Base-by-base conservation (phyloP, 208 protist genomes). In the Polymyxa betae region DNA sequence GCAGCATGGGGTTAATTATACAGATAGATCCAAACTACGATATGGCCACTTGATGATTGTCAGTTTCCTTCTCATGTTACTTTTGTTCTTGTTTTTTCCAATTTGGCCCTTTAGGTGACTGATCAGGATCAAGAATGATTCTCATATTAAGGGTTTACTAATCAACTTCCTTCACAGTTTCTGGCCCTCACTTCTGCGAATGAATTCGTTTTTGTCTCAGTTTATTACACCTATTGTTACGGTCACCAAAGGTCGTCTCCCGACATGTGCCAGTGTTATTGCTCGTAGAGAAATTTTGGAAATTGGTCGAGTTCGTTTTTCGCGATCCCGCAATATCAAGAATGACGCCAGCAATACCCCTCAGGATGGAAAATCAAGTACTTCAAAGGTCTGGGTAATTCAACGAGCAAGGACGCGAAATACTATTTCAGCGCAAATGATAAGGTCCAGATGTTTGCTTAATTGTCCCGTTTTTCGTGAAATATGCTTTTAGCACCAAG, bases 31-130 rank as follows among this genome's bases (percentile, higher is more conserved):
- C 41, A 92, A 93, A 38, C 94, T 99, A 45, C 96, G 99, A 88
- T 99, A 99, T 95, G 99, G 99, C 1, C 96, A 97, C 88, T 92
- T 99, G 41, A 99, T 99, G 98, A 99, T 99, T 91, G 99, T 99
- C 16, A 66, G 54, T 29, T 16, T 32, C n/a, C n/a, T 66, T 66
- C 20, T 66, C 54, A 66, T 66, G 20, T 32, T 66, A 16, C 20
- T 66, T 66, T 66, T 29, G 54, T 66, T 16, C 29, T 29, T 29
- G 54, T 29, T 32, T 66, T 66, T 66, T 32, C 29, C 20, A 66
- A 16, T 16, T 66, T 66, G 54, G 16, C 20, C 54, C 29, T 66
- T n/a, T 66, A 66, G 54, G 29, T 66, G 54, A 66, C 54, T 29
- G 54, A 66, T 66, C 91, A 96, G 94, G 99, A 99, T 96, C 96